Percentiles rank a stretch among this genome's conserved stretches.
Evolutionary conservation across 805 yeast species (phyloP).

Genomic region (Candida ulmi): DNA sequence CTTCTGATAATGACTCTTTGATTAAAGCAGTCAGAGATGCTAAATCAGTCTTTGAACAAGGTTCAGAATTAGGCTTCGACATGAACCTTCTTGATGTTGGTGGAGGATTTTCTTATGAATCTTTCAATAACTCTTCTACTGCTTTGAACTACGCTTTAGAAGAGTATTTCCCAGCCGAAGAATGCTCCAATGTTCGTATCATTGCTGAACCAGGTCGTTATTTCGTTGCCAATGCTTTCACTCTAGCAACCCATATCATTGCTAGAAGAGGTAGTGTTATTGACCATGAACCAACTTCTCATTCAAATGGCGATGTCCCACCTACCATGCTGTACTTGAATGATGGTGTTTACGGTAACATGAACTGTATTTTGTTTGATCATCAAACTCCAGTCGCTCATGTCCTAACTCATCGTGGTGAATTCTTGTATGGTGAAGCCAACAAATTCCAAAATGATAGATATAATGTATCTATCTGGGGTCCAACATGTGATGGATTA

Average conservation of each 20-base stretch:
- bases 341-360: slow-evolving; percentile 93
- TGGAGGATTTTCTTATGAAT: slow-evolving; percentile 77
- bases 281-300: slow-evolving; percentile 11
- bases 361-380: slow-evolving; percentile 90
- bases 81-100: slow-evolving; percentile 77
- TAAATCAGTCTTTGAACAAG: slow-evolving; percentile 58
- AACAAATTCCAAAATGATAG: slow-evolving; percentile 9
- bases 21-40: slow-evolving; percentile 71
- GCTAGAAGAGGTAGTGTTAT: slow-evolving; percentile 60
- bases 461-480: slow-evolving; percentile 76
- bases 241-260: slow-evolving; percentile 77
- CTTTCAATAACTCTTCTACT: slow-evolving; percentile 53
- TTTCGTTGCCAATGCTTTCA: slow-evolving; percentile 79
- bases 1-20: slow-evolving; percentile 63
- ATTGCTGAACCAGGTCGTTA: slow-evolving; percentile 96
- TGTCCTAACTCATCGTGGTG: slow-evolving; percentile 52
- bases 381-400: slow-evolving; percentile 76
- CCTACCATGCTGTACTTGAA: slow-evolving; percentile 78
- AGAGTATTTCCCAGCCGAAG: slow-evolving; percentile 47
- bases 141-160: slow-evolving; percentile 53
- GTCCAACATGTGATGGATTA: slow-evolving; percentile 97
- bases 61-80: slow-evolving; percentile 36
- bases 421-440: slow-evolving; percentile 35
- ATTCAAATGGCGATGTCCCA: slow-evolving; percentile 17
- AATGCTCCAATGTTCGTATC: slow-evolving; percentile 32